Evolutionary conservation across 495 filamentous ascomycete species (phyloP).

Genomic region (Aspergillus sclerotioniger): DNA sequence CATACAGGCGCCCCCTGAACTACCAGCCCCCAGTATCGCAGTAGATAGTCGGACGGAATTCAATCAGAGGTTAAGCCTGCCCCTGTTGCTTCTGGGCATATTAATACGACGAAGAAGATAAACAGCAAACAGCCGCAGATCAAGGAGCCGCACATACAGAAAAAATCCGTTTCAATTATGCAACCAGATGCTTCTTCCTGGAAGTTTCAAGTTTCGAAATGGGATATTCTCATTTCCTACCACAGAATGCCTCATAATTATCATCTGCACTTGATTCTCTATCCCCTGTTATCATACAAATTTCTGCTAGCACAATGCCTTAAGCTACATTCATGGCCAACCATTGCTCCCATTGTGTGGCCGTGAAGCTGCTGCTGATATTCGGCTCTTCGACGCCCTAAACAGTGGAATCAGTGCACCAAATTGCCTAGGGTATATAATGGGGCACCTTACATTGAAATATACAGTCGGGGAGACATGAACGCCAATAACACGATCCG

Average conservation of each 20-base stretch:
- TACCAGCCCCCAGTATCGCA: slow-evolving; percentile 68
- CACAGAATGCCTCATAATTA: slow-evolving; percentile 2
- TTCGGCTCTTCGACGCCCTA: slow-evolving; percentile 73
- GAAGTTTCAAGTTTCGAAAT: background rate
- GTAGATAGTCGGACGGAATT: slow-evolving; percentile 19
- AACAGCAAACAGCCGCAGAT: background rate
- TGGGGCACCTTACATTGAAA: slow-evolving; percentile 58
- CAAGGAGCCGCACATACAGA: background rate
- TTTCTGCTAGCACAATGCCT: slow-evolving; percentile 14
- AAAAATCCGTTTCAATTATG: background rate
- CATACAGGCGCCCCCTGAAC: slow-evolving; percentile 74
- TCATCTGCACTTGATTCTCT: slow-evolving; percentile 10
- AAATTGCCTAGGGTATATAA: slow-evolving; percentile 4
- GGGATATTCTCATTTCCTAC: background rate
- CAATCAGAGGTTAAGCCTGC: slow-evolving; percentile 8
- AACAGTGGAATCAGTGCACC: slow-evolving; percentile 23
- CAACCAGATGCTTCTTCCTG: background rate
- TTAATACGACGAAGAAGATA: background rate
- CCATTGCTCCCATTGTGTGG: slow-evolving; percentile 83
- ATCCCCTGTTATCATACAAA: slow-evolving; percentile 9
- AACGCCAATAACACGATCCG: slow-evolving; percentile 68
- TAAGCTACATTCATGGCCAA: slow-evolving; percentile 71
- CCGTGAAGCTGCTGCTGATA: slow-evolving; percentile 74
- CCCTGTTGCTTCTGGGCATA: background rate
- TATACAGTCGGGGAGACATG: slow-evolving; percentile 89